Base-by-base conservation (phyloP, 495 filamentous ascomycete species). In the Physcia stellaris region DNA sequence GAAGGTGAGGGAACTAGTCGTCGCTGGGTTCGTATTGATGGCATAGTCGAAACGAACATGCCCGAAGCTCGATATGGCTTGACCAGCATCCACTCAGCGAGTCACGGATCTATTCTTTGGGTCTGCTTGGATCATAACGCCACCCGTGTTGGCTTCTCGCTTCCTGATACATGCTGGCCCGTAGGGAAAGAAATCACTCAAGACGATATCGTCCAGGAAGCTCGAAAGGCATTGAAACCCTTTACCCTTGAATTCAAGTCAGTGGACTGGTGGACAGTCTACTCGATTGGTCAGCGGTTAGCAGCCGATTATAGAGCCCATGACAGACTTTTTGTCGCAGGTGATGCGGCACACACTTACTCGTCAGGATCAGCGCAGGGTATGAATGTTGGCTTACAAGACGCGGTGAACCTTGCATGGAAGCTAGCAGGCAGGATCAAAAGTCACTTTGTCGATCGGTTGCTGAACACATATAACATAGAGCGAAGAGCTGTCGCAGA, bases 211-310 rank as follows among this genome's bases (percentile, higher is more conserved):
- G 51, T 61, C 12, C 50, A 50, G 24, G 66, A 69, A 45, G 64
- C 66, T 4, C 57, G 63, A 12, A 59, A 51, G 17, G 55, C 58
- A 0, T 59, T 69, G 20, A 58, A 58, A 41, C 67, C 67, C 0
- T 71, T 70, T 40, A 47, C 36, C 2, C 40, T 71, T 17, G 42
- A 54, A 4, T 64, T 69, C 31, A 56, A 61, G 27, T 48, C 55
- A 6, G 55, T 66, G 9, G 68, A 75, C 44, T 75, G 70, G 74
- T 76, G 67, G 54, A 74, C 71, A 1, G 67, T 73, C 30, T 73
- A 73, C 41, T 61, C 57, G 1, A 68, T 73, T 20, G 64, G 67
- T 1, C 70, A 75, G 40, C 59, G 67, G 1, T 50, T 73, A 15
- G 71, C 71, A 1, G 49, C 55, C 10, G 46, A 40, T 4, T 72